phyloP scores from a whole-genome alignment of 2,329 filamentous ascomycete species.

The Claviceps capensis region DNA sequence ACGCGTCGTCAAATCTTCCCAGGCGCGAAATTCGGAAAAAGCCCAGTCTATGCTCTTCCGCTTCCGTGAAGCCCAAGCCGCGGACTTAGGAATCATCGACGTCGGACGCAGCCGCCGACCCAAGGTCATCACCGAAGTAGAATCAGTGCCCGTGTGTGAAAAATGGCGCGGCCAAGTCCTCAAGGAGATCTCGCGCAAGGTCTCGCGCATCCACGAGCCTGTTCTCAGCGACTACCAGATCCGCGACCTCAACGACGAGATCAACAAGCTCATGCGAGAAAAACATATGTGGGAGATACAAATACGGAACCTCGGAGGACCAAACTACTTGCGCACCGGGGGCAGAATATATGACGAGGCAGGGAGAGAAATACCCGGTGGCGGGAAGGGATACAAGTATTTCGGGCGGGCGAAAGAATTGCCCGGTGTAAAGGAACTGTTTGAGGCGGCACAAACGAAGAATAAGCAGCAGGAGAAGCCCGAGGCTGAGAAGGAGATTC shows the following conservation, averaged over 20 bases:
- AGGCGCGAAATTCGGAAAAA: slow-evolving; percentile 97
- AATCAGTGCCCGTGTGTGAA: slow-evolving; percentile 75
- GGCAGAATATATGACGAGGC: slow-evolving; percentile 61
- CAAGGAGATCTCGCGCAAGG: slow-evolving; percentile 93
- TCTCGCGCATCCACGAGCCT: slow-evolving; percentile 86
- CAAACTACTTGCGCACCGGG: slow-evolving; percentile 80
- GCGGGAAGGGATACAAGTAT: slow-evolving; percentile 85
- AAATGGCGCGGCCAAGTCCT: slow-evolving; percentile 97
- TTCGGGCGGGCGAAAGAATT: slow-evolving; percentile 84
- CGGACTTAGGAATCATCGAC: slow-evolving; percentile 92
- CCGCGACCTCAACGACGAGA: slow-evolving; percentile 95
- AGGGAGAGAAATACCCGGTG: slow-evolving; percentile 55
- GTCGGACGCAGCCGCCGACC: slow-evolving; percentile 79
- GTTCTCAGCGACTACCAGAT: slow-evolving; percentile 94
- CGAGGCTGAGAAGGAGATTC: slow-evolving; percentile 52
- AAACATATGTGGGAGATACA: slow-evolving; percentile 99
- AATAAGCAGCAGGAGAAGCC: slow-evolving; percentile 51
- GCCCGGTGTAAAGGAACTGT: slow-evolving; percentile 91
- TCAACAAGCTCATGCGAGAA: slow-evolving; percentile 97
- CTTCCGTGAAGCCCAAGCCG: slow-evolving; percentile 94
- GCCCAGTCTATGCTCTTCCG: slow-evolving; percentile 99
- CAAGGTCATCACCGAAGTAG: slow-evolving; percentile 78
- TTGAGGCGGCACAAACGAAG: slow-evolving; percentile 57
- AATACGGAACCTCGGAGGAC: slow-evolving; percentile 88
- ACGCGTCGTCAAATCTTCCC: neutral